Percentiles rank a stretch among this genome's conserved stretches.
Evolutionary conservation across 768 basidiomycete species (phyloP).

Genomic region (Amanita exitialis): DNA sequence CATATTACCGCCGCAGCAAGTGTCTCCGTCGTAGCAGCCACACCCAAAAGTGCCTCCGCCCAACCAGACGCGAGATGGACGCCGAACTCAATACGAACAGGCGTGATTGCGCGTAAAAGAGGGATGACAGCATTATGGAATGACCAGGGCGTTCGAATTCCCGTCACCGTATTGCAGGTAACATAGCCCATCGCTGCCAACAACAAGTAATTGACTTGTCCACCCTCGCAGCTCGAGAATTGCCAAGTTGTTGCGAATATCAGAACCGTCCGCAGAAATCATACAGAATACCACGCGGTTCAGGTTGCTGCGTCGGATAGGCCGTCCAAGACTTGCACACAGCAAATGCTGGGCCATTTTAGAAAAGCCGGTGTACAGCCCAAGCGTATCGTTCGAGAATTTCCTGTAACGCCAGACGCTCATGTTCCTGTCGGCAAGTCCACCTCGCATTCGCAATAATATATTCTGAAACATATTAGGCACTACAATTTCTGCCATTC

Average conservation of each 20-base stretch:
- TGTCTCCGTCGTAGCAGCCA: no score
- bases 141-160: slow-evolving; percentile 75
- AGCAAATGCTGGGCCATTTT: slow-evolving; percentile 87
- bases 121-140: slow-evolving; percentile 96
- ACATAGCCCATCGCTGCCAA: slow-evolving; percentile 12
- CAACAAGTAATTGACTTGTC: neutral
- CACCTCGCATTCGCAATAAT: neutral
- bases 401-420: slow-evolving; percentile 81
- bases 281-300: slow-evolving; percentile 80
- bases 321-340: slow-evolving; percentile 59
- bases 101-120: slow-evolving; percentile 88
- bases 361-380: slow-evolving; percentile 69
- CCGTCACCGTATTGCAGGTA: slow-evolving; percentile 94
- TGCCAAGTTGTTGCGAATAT: slow-evolving; percentile 85
- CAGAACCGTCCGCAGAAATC: slow-evolving; percentile 49
- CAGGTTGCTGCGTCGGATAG: slow-evolving; percentile 84
- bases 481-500: slow-evolving; percentile 80
- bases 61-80: slow-evolving; percentile 45
- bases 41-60: slow-evolving; percentile 13
- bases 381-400: slow-evolving; percentile 82
- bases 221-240: slow-evolving; percentile 54
- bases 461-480: slow-evolving; percentile 32
- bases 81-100: slow-evolving; percentile 78
- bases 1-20: slow-evolving; percentile 30
- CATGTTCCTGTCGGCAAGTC: slow-evolving; percentile 79